Base-by-base conservation (phyloP, 2,329 filamentous ascomycete genomes). In the Pseudogymnoascus destructans region DNA sequence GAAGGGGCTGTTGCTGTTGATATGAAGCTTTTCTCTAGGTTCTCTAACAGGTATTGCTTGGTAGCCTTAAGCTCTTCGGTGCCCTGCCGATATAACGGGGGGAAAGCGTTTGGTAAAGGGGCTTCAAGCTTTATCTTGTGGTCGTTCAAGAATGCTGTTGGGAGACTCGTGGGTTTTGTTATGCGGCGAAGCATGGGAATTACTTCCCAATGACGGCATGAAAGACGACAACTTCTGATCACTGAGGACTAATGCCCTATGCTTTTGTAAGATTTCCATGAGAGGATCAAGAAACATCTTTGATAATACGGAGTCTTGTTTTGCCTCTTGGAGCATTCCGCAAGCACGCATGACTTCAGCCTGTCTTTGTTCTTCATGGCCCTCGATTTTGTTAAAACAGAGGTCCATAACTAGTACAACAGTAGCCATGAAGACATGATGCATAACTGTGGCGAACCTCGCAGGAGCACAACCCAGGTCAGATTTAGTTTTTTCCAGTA, bases 361-460 rank as follows among this genome's bases (percentile, higher is more conserved):
- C 57, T 64, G 63, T 15, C 66, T 60, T 42, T 65, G 65, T 30
- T 64, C 64, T 11, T 68, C 65, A 8, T 70, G 62, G 7, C 67
- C 62, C 7, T 67, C 64, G 1, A 62, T 62, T 15, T 64, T 66
- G 35, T 69, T 66, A 38, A 70, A 66, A 49, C 70, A 72, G 17
- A 70, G 64, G 35, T 73, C 71, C 64, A 73, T 69, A 5, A 73
- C 63, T 1, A 73, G 64, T 1, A 72, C 69, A 11, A 72, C 67
- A 7, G 67, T 69, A 1, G 71, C 70, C 60, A 73, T 68, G 59
- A 71, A 73, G 0, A 73, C 62, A 42, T 66, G 64, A 36, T 68
- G 68, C 23, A 70, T 63, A 9, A 72, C 40, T 15, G 66, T 63
- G 33, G 67, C 68, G 2, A 69, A 66, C 3, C 68, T 64, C 13